phyloP scores from a whole-genome alignment of 352 stramenopile species.

The Phytophthora cactorum region DNA sequence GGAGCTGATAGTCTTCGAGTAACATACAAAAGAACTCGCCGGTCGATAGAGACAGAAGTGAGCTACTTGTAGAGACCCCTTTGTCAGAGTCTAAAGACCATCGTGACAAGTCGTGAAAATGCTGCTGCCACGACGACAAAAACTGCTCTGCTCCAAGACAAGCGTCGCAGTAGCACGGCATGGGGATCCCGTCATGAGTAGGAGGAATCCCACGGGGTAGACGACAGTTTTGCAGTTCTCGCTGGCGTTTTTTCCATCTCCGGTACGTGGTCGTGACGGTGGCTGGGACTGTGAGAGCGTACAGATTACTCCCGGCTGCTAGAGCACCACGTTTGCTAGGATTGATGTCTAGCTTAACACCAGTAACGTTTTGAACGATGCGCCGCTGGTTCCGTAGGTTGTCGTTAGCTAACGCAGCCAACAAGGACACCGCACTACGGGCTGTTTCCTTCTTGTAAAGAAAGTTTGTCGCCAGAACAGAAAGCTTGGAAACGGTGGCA shows the following conservation, averaged over 20 bases:
- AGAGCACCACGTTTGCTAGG: conserved; percentile 6
- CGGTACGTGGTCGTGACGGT: conserved; percentile 42
- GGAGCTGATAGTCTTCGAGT: conserved; percentile 34
- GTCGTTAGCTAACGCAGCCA: conserved; percentile 42
- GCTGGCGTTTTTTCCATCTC: conserved; percentile 49
- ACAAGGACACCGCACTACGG: conserved; percentile 25
- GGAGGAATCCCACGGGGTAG: conserved; percentile 49
- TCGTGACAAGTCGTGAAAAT: conserved; percentile 58
- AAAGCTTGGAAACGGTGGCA: conserved; percentile 19
- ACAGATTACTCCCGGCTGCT: conserved; percentile 25
- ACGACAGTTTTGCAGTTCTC: conserved; percentile 36
- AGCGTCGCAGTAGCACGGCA: conserved; percentile 57
- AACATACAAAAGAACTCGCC: conserved; percentile 44
- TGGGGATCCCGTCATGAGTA: conserved; percentile 43
- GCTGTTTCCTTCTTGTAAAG: conserved; percentile 48
- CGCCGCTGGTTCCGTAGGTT: conserved; percentile 49
- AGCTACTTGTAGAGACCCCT: neutral
- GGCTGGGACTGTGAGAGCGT: conserved; percentile 43
- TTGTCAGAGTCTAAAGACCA: conserved; percentile 34
- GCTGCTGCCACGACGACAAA: conserved; percentile 56
- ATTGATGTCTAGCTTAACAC: conserved; percentile 28
- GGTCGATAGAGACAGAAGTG: conserved; percentile 15
- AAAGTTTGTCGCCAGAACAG: conserved; percentile 28
- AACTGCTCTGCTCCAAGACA: conserved; percentile 58
- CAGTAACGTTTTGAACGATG: conserved; percentile 44